Percentiles rank a stretch among this genome's conserved stretches.
Conservation (phyloP, 257 asterid genomes). For the Rhazya stricta region DNA sequence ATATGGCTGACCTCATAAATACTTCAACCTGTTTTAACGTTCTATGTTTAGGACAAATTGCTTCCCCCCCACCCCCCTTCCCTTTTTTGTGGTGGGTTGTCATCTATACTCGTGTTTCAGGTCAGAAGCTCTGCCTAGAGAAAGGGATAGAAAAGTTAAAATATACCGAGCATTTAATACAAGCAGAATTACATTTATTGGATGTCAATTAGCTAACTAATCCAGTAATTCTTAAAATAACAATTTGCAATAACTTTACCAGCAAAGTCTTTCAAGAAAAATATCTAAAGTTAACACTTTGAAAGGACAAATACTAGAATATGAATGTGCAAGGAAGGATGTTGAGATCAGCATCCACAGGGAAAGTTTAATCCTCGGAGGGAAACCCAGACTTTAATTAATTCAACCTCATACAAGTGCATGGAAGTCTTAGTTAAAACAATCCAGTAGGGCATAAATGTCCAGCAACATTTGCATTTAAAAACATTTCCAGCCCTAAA, state of each 20-base stretch:
- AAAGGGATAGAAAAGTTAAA: background rate
- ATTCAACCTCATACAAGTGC: background rate
- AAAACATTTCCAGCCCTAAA: background rate
- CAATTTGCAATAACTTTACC: background rate
- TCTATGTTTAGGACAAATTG: background rate
- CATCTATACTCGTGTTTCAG: background rate
- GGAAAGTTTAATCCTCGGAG: background rate
- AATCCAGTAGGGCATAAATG: background rate
- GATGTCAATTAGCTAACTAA: background rate
- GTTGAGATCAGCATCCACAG: background rate
- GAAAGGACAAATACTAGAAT: background rate
- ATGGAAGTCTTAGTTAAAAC: background rate
- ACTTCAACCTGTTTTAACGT: background rate
- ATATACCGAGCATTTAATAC: background rate
- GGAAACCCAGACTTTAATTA: background rate
- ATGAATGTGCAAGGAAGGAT: background rate
- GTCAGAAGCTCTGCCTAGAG: background rate
- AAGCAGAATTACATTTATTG: background rate
- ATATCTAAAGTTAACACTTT: background rate
- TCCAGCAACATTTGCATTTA: background rate
- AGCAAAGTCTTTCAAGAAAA: background rate
- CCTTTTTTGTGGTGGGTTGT: background rate
- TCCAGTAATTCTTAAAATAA: background rate
- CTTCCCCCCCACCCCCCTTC: background rate
- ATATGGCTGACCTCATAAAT: background rate